Base-by-base conservation (phyloP, 2,329 filamentous ascomycete genomes). In the Xylariaceae sp. region DNA sequence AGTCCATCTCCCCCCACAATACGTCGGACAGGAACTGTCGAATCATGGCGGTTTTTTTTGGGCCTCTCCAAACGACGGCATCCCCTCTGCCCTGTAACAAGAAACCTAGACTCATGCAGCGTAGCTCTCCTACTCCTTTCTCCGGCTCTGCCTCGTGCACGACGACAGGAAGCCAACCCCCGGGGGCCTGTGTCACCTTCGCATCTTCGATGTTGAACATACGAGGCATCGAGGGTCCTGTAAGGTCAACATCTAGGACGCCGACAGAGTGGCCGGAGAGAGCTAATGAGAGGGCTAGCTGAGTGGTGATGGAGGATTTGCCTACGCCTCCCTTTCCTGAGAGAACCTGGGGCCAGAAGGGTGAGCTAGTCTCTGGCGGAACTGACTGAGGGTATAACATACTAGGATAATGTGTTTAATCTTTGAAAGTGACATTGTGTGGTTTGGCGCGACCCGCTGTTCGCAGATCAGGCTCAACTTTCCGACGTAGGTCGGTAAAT, bases 1-100 rank as follows among this genome's bases (percentile, higher is more conserved):
- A 97, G 60, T 97, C 90, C n/a, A 87, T 78, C 16, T 82, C 76
- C 38, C 78, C 76, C 92, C 92, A 97, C 19, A 87, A 73, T 4
- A 96, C 89, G 57, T 96, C 89, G 1, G 85, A 84, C 18, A 98
- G 71, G 59, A 98, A 98, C 62, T 98, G 92, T 28, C 89, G 81
- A 42, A 98, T 88, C 92, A 98, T 98, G 35, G 92, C 92, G 4
- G 92, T 98, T 69, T 98, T 98, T 67, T 98, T 98, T 2, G 92
- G 92, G 0, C 92, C 92, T 37, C 92, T 79, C 92, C 92, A 98
- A 27, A 98, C 92, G 0, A 98, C 89, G 0, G 92, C 90, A 54
- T 96, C 88, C 46, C 85, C 86, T 52, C 90, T 73, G 45, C 81
- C 78, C 3, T 83, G 81, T 5, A 98, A 74, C 5, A 98, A 74